Base-by-base conservation (phyloP, 1,139 yeast genomes). In the Geotrichum candidum region DNA sequence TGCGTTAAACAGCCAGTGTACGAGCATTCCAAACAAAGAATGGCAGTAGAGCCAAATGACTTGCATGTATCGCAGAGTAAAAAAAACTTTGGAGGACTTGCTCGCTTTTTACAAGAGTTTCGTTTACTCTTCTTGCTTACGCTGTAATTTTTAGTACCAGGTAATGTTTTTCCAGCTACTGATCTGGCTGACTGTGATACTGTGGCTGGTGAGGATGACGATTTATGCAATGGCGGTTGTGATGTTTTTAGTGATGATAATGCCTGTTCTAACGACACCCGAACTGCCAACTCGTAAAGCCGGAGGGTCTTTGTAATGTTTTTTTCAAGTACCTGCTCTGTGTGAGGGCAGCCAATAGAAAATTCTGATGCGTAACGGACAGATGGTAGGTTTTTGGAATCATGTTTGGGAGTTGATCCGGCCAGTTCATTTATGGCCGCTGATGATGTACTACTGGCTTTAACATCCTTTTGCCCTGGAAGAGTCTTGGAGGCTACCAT, bases 21-120 rank as follows among this genome's bases (percentile, higher is more conserved):
- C 1, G 94, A 87, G 72, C 97, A 91, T 70, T 90, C 95, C 56
- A 91, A 75, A 74, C 97, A 91, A 76, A 88, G 82, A 67, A 82
- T 46, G 4, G 61, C 54, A 7, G 62, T 48, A 18, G 61, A 45
- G 5, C 58, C 62, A 51, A 63, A 56, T 13, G 62, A 41, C 29
- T 61, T 60, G 53, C 68, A 66, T 13, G 52, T 60, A 9, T 59
- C 60, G 27, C 60, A 54, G 38, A 61, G 53, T 10, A n/a, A 15
- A 35, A 23, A 27, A 29, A 45, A 51, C 29, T 29, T 55, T n/a
- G 45, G 41, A 5, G 46, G 22, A 5, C 46, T n/a, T 11, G 15
- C 15, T 13, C n/a, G 46, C 46, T 41, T 41, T 13, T 18, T 15
- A 35, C 6, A 3, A 35, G 41, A 11, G 41, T 56, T 25, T 18